Evolutionary conservation across 805 yeast species (phyloP), one percentile per base, ranked within the genome.

Genomic region (Metschnikowia noctiluminum): DNA sequence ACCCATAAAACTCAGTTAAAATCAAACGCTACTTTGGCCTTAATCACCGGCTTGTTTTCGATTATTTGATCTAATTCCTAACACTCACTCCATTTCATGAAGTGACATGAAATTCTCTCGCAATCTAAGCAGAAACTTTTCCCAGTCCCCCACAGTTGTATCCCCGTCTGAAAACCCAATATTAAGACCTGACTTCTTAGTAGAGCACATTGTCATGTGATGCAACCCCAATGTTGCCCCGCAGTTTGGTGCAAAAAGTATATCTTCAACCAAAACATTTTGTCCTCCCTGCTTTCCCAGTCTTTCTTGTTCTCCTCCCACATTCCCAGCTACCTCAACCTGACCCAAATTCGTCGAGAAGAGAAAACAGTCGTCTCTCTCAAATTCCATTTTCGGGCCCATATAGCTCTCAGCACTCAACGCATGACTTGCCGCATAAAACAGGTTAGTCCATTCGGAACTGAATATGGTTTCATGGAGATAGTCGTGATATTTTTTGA

Each of bases 211-310:
- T 15, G 53, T 46, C n/a, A 44, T 37, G 14, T 45, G 49, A 38
- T 50, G 53, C 12, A 43, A 35, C 8, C 53, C 53, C 50, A 38
- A 38, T 6, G 49, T 42, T 32, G 50, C 47, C 4, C 53, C 53
- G 4, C 48, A 47, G 12, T 45, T 34, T 2, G 50, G 50, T n/a
- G 44, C 42, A 37, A 50, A 50, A 14, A 46, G 26, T 16, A 46
- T 28, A 27, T 46, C 48, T 7, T 46, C 50, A 7, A 46, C 38
- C 15, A 43, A 46, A 28, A 21, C 21, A 41, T 45, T 12, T 14
- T n/a, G 3, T 11, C 34, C 13, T 31, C 13, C 34, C 13, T 13
- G 11, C 13, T 31, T 31, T 31, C 34, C 34, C 13, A 10, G 11
- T 46, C 36, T 11, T 45, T 3, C 28, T 32, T 38, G 7, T 40